A percentile compares a stretch with the other conserved stretches of the same genome.
Evolutionary conservation across 176 grass and related monocot genomes (phyloP).

Genomic region (Oryza glumipatula): DNA sequence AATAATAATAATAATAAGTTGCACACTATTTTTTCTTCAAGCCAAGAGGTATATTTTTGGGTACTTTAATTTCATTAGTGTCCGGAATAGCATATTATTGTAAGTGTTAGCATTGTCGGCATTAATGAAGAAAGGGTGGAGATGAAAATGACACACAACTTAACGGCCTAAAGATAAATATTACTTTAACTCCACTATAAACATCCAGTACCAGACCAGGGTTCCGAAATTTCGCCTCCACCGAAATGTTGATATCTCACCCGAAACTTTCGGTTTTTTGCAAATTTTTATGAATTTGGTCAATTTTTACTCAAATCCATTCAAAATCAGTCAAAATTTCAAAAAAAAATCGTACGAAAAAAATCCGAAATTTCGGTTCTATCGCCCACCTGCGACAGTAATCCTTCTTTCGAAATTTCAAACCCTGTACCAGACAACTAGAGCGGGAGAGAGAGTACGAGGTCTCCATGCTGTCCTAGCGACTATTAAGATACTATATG

Average conservation of each 20-base stretch:
- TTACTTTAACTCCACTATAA: neutral
- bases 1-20: neutral
- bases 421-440: neutral
- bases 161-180: neutral
- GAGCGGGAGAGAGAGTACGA: neutral
- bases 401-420: too few relatives aligned
- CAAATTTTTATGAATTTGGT: too few relatives aligned
- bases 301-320: too few relatives aligned
- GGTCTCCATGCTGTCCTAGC: neutral
- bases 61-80: neutral
- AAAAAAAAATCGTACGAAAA: too few relatives aligned
- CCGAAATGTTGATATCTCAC: too few relatives aligned
- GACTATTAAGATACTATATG: neutral
- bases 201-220: neutral
- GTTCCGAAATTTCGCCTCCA: too few relatives aligned
- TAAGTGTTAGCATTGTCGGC: neutral
- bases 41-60: neutral
- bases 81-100: neutral
- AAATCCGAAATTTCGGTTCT: too few relatives aligned
- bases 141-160: neutral
- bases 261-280: too few relatives aligned
- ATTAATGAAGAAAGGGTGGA: neutral
- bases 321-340: too few relatives aligned
- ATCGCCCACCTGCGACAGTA: too few relatives aligned
- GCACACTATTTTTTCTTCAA: neutral